Evolutionary conservation across 164 flowering plant species (phyloP).

Genomic region (Tetracentron sinense): DNA sequence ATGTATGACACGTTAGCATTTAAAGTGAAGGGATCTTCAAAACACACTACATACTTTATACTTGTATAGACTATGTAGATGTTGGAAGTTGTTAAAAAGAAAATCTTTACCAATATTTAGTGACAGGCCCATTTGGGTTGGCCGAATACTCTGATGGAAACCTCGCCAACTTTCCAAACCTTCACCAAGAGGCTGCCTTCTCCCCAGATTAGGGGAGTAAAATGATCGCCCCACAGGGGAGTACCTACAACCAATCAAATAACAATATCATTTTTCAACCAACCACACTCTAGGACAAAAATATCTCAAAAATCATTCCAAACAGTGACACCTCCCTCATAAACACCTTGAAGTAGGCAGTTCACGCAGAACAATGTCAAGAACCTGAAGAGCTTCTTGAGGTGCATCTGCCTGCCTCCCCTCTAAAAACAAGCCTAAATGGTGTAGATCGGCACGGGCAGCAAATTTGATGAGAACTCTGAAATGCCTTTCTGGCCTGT

Average conservation of each 20-base stretch:
- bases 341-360: conserved; percentile 78
- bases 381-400: conserved; percentile 97
- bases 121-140: conserved; percentile 97
- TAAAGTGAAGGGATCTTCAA: neutral
- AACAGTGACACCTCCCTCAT: too few species aligned
- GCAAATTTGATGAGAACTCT: conserved; percentile 82
- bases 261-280: neutral
- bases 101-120: conserved; percentile 69
- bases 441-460: conserved; percentile 90
- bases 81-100: neutral
- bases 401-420: conserved; percentile 97
- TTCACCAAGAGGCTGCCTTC: conserved; percentile 77
- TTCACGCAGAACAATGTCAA: conserved; percentile 93
- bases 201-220: conserved; percentile 79
- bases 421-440: conserved; percentile 70
- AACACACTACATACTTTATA: too few species aligned
- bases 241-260: conserved; percentile 39
- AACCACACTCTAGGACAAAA: neutral
- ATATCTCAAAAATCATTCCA: neutral
- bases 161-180: conserved; percentile 98
- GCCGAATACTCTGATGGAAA: conserved; percentile 94
- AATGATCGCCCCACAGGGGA: conserved; percentile 86
- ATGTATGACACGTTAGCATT: too few species aligned
- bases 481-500: conserved; percentile 77
- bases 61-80: neutral